A percentile compares a stretch with the other conserved stretches of the same genome.
phyloP scores from a whole-genome alignment of 352 stramenopile species.

The Globisporangium viniferum region DNA sequence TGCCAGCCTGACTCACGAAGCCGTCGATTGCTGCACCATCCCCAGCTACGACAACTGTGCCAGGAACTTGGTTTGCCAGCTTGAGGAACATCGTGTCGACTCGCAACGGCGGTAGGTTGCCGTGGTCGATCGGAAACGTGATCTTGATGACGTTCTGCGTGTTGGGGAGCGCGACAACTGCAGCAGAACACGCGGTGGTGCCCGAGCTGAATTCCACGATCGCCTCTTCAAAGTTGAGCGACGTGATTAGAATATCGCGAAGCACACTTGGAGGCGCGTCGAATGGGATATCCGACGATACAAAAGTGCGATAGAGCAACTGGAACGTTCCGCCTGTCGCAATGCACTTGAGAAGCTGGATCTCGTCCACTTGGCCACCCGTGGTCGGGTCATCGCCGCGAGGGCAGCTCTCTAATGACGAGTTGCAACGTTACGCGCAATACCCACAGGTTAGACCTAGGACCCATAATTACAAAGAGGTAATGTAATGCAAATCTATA shows the following conservation, averaged over 20 bases:
- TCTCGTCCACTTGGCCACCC: conserved; percentile 72
- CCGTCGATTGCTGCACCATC: conserved; percentile 35
- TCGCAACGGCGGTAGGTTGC: conserved; percentile 40
- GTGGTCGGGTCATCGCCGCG: conserved; percentile 86
- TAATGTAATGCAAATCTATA: neutral
- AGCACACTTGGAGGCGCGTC: conserved; percentile 38
- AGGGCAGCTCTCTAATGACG: conserved; percentile 67
- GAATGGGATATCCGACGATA: conserved; percentile 55
- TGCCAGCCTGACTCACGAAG: conserved; percentile 58
- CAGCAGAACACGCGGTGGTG: conserved; percentile 31
- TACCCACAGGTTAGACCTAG: neutral
- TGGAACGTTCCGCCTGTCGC: conserved; percentile 54
- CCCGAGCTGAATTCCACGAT: conserved; percentile 43
- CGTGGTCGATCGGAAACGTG: conserved; percentile 50
- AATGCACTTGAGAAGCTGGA: conserved; percentile 74
- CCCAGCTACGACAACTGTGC: conserved; percentile 33
- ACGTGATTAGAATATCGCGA: conserved; percentile 45
- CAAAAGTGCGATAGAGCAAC: conserved; percentile 51
- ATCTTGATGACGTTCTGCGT: conserved; percentile 50
- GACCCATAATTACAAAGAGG: neutral
- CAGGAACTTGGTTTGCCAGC: conserved; percentile 9
- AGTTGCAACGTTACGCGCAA: neutral
- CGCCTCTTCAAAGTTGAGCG: conserved; percentile 50
- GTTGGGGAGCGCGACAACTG: conserved; percentile 7
- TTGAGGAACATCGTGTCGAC: conserved; percentile 34